Evolutionary conservation across 305 asterid genomes (phyloP).

Genomic region (Fraxinus paxiana): DNA sequence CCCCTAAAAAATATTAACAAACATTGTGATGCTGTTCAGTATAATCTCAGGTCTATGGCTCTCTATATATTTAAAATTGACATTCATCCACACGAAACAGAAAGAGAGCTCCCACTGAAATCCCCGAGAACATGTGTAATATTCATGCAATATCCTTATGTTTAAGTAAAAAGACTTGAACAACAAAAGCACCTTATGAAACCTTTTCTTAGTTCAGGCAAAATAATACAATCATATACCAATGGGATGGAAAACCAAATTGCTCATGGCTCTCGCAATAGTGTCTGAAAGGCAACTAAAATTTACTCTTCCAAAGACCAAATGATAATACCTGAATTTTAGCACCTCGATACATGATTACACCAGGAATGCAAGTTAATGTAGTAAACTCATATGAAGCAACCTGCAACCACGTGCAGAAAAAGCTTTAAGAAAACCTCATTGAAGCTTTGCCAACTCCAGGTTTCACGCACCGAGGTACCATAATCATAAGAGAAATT

Average conservation of each 20-base stretch:
- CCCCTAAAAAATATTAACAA: neutral
- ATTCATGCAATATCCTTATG: neutral
- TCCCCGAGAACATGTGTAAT: neutral
- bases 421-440: neutral
- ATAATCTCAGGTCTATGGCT: neutral
- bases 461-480: neutral
- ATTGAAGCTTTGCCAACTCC: slow-evolving; percentile 16
- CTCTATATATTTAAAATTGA: neutral
- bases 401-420: slow-evolving; percentile 53
- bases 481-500: neutral
- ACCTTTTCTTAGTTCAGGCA: slow-evolving; percentile 1
- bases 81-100: neutral
- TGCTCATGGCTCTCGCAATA: neutral
- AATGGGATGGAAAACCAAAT: neutral
- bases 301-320: neutral
- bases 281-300: neutral
- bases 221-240: neutral
- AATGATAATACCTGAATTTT: slow-evolving; percentile 70
- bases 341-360: slow-evolving; percentile 87
- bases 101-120: neutral
- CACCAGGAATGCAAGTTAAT: slow-evolving; percentile 98
- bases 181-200: neutral
- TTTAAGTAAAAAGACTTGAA: neutral
- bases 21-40: neutral
- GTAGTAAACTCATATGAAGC: slow-evolving; percentile 97